Evolutionary conservation across 2,329 filamentous ascomycete species (phyloP).

Genomic region (Ceratocystiopsis sp.): DNA sequence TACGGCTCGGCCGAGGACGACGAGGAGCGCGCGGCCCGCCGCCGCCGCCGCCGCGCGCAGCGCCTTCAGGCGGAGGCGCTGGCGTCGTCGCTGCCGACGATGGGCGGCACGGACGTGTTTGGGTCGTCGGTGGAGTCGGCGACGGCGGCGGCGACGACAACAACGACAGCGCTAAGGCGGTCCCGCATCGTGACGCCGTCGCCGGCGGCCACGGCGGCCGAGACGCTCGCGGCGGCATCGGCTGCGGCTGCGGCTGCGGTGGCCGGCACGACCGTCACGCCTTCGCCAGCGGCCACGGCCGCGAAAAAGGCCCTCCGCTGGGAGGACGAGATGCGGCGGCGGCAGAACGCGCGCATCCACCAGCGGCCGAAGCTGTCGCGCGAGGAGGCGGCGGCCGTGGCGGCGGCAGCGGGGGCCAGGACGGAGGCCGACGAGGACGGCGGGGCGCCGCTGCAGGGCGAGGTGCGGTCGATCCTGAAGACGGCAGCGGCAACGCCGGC

Average conservation of each 20-base stretch:
- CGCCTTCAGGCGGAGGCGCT: slow-evolving; percentile 6
- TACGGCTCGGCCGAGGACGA: slow-evolving; percentile 11
- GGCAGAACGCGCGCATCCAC: slow-evolving; percentile 16
- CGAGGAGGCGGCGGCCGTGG: slow-evolving; percentile 2
- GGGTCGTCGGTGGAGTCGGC: slow-evolving; percentile 8
- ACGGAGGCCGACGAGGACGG: slow-evolving; percentile 1
- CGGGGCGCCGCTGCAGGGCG: slow-evolving; percentile 3
- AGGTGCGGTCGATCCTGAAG: slow-evolving; percentile 18
- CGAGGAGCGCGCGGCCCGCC: slow-evolving; percentile 6
- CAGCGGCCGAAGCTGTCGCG: slow-evolving; percentile 12
- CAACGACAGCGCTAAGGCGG: too few relatives aligned
- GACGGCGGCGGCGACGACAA: neutral
- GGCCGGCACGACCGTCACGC: too few relatives aligned
- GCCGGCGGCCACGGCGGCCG: neutral
- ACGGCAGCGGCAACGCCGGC: slow-evolving; percentile 2
- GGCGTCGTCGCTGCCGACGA: slow-evolving; percentile 10
- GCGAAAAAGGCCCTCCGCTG: slow-evolving; percentile 13
- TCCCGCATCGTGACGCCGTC: too few relatives aligned
- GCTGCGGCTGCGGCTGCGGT: too few relatives aligned
- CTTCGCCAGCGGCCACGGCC: neutral
- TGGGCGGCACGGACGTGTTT: slow-evolving; percentile 7
- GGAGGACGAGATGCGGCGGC: slow-evolving; percentile 14
- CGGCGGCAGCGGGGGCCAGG: too few relatives aligned
- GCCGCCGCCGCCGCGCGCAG: slow-evolving; percentile 7
- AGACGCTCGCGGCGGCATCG: too few relatives aligned